These are phyloP conservation scores for Zygnema cylindricum DNA, from an alignment of 139 green algal species.

Conservation along the genomic window DNA sequence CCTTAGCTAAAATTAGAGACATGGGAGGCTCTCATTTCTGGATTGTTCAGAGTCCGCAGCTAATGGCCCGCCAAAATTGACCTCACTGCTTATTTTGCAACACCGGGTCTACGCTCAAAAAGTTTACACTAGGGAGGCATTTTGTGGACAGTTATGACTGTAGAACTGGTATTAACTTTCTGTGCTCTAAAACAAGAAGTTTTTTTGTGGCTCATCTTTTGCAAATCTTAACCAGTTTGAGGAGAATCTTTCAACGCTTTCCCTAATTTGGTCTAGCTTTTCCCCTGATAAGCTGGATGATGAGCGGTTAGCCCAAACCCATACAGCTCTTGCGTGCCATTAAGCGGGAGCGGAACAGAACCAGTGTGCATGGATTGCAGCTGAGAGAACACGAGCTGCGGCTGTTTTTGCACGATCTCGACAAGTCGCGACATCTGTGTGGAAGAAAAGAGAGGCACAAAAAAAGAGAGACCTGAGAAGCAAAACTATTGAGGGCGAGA, in stretches of 20 bases:
- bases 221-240: too few relatives aligned
- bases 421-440: too few relatives aligned
- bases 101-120: background rate
- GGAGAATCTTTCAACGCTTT: background rate
- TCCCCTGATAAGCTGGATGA: background rate
- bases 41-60: background rate
- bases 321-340: background rate
- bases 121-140: background rate
- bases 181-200: too few relatives aligned
- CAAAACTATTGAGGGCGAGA: background rate
- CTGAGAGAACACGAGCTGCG: too few relatives aligned
- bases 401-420: too few relatives aligned
- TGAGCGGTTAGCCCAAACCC: background rate
- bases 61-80: background rate
- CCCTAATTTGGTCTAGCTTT: background rate
- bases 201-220: too few relatives aligned
- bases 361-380: background rate
- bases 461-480: background rate
- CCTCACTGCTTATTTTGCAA: background rate
- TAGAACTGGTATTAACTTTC: too few relatives aligned
- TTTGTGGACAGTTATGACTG: background rate
- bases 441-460: too few relatives aligned
- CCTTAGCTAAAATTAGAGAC: background rate
- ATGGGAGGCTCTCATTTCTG: background rate
- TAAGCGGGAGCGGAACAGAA: background rate